Conservation (phyloP, 352 stramenopile species). For the Globisporangium spiculum region DNA sequence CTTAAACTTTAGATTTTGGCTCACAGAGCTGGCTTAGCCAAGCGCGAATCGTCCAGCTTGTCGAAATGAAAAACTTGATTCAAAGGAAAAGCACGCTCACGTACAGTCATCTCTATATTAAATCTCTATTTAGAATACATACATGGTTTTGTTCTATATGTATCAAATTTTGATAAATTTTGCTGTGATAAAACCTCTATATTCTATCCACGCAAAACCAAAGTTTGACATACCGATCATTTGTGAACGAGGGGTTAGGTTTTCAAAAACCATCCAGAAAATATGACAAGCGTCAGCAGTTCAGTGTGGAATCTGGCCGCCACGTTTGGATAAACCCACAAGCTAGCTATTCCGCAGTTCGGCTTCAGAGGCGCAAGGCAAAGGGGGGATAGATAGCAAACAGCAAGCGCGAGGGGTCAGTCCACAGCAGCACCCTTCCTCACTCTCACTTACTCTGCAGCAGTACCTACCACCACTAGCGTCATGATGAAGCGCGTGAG, state of each 20-base stretch:
- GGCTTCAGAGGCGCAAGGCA: neutral
- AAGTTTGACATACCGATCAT: neutral
- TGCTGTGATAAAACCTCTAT: neutral
- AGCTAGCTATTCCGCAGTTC: neutral
- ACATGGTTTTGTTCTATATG: neutral
- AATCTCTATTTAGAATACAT: neutral
- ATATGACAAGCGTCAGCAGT: neutral
- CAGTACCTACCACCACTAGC: neutral
- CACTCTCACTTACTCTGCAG: neutral
- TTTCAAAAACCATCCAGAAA: neutral
- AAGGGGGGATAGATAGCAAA: neutral
- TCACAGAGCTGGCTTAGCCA: neutral
- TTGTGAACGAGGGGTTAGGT: neutral
- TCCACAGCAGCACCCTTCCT: neutral
- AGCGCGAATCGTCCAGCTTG: neutral
- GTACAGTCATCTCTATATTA: neutral
- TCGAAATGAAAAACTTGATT: neutral
- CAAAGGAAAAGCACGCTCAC: neutral
- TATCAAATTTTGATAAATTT: neutral
- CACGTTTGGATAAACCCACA: neutral
- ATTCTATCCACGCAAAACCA: neutral
- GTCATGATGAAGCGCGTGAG: slow-evolving; percentile 16
- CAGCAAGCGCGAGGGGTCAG: neutral
- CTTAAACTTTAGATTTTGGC: neutral
- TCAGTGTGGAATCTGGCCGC: neutral